Conservation (phyloP, 2,329 filamentous ascomycete genomes). For the Aspergillus sojae region DNA sequence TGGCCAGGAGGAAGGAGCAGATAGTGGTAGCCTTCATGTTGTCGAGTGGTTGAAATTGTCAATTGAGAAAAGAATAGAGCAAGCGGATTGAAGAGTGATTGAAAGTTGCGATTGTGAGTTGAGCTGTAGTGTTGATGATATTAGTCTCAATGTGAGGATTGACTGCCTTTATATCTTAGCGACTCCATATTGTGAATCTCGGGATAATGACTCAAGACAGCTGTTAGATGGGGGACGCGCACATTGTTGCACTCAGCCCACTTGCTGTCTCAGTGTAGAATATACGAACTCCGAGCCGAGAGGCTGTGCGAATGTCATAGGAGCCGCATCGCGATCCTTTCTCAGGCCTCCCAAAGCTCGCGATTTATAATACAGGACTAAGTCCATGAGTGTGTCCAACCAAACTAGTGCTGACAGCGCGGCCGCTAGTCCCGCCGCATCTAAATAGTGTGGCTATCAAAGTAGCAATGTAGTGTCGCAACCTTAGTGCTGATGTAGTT, state of each 20-base stretch:
- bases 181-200: background rate
- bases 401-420: background rate
- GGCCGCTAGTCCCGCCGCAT: background rate
- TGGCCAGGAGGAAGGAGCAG: background rate
- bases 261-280: background rate
- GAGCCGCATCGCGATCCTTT: background rate
- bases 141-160: background rate
- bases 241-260: background rate
- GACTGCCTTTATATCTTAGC: background rate
- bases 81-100: background rate
- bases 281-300: background rate
- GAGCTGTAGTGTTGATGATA: background rate
- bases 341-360: background rate
- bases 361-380: background rate
- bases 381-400: background rate
- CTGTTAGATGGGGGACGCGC: background rate
- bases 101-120: background rate
- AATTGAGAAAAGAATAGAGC: background rate
- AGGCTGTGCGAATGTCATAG: background rate
- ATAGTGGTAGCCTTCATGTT: background rate
- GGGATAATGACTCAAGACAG: background rate
- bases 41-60: background rate
- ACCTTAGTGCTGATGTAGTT: background rate
- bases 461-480: background rate
- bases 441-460: background rate